Evolutionary conservation across 108 stramenopile genomes (phyloP), one percentile per base, ranked within the genome.

Genomic region (Skeletonema menzelii): DNA sequence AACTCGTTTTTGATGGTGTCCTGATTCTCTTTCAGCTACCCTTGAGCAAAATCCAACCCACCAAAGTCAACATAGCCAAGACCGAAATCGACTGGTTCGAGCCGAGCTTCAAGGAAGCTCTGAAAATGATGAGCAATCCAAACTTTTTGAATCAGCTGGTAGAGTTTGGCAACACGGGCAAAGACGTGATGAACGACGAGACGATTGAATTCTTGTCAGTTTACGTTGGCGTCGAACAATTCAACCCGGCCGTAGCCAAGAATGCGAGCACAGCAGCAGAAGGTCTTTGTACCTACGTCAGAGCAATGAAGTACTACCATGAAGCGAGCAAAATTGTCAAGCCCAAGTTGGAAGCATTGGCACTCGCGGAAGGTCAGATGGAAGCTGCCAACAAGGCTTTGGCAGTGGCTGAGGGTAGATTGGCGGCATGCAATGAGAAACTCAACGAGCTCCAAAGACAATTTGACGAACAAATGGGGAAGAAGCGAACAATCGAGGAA

Each of bases 281-380:
- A 66, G 96, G 96, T 27, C 81, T 97, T 59, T 95, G 95, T 62
- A 92, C 86, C 20, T 97, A 91, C 83, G 94, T 92, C 17, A 71
- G 84, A 40, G 96, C 96, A 27, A 97, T 97, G 96, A 89, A 88
- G 70, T 86, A 49, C 59, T 97, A 96, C 78, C 93, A 95, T 78
- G 87, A 91, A 61, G 96, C 95, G 4, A 91, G 91, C 68, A 95
- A 95, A 77, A 92, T 96, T 70, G 95, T 96, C n/a, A 95, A 96
- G 70, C 96, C 96, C 27, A 96, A 96, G 74, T 83, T 97, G 40
- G 96, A 96, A 82, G 96, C 95, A 11, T 85, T 97, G 8, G 72
- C 76, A 14, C 67, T 96, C 13, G 94, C 94, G 15, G 90, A 92
- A 72, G 89, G 77, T 8, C 84, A 93, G 69, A 87, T 95, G 86